These are phyloP conservation scores for Acanthamoeba comandoni DNA, from an alignment of 208 protist species.

Conservation along the genomic window DNA sequence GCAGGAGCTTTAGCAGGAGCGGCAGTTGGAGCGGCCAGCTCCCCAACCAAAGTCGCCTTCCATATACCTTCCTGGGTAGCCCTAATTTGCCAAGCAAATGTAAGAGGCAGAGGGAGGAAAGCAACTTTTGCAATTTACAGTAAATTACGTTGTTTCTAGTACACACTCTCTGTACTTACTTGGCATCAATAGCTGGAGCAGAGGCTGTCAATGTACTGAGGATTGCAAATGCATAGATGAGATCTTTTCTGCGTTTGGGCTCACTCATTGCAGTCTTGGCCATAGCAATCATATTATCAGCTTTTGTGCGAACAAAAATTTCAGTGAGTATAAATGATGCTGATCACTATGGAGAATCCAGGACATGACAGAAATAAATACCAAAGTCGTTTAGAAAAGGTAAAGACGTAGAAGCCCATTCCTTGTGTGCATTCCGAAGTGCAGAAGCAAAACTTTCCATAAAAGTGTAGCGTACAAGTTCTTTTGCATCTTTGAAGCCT, in stretches of 20 bases:
- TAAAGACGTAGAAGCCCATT: constrained; percentile 42
- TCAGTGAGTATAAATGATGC: background rate
- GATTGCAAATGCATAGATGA: constrained; percentile 58
- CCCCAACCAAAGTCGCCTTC: constrained; percentile 28
- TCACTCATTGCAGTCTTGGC: constrained; percentile 51
- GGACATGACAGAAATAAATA: constrained; percentile 11
- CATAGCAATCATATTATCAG: constrained; percentile 26
- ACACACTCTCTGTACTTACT: background rate
- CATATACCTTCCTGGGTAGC: constrained; percentile 42
- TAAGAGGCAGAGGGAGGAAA: background rate
- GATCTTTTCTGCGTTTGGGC: constrained; percentile 66
- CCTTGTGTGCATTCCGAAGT: constrained; percentile 15
- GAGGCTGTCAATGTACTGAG: constrained; percentile 39
- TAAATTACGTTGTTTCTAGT: background rate
- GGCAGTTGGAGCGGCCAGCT: constrained; percentile 1
- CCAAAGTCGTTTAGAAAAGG: constrained; percentile 28
- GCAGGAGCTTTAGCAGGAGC: background rate
- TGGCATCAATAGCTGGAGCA: background rate
- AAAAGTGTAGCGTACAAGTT: constrained; percentile 18
- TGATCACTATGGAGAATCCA: background rate
- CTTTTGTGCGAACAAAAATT: background rate
- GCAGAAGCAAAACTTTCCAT: constrained; percentile 39
- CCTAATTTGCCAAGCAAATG: background rate
- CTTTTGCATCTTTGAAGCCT: constrained; percentile 72
- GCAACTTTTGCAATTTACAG: background rate